phyloP scores from a whole-genome alignment of 164 flowering plant genomes.

The Liquidambar formosana region DNA sequence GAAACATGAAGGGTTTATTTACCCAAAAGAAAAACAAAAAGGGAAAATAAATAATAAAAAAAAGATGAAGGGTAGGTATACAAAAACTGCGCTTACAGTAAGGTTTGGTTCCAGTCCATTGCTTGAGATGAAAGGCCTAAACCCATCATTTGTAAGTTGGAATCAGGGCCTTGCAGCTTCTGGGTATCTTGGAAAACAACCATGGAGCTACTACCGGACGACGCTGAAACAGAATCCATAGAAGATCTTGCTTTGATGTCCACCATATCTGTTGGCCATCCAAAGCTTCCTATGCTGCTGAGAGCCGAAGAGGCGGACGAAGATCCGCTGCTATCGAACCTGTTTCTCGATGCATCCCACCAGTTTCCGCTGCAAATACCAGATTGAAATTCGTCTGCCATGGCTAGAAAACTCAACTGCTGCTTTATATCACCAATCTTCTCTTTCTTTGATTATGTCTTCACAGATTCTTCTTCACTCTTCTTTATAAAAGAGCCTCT shows the following conservation, averaged over 20 bases:
- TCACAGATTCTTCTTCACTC: neutral
- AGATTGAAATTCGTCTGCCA: conserved; percentile 55
- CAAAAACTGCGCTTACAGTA: conserved; percentile 40
- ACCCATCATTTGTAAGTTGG: conserved; percentile 52
- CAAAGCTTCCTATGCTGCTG: conserved; percentile 24
- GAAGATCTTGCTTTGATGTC: conserved; percentile 29
- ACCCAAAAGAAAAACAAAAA: conserved; percentile 1
- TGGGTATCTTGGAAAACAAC: conserved; percentile 23
- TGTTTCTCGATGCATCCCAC: conserved; percentile 51
- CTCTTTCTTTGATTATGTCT: neutral
- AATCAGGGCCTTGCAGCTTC: conserved; percentile 18
- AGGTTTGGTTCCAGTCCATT: conserved; percentile 52
- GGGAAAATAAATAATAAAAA: neutral
- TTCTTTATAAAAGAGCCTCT: neutral
- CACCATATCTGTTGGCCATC: conserved; percentile 34
- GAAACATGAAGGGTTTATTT: no score
- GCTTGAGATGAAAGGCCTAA: conserved; percentile 55
- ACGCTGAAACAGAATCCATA: conserved; percentile 28
- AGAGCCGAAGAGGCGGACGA: conserved; percentile 32
- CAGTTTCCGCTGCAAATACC: conserved; percentile 43
- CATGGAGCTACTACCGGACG: conserved; percentile 16
- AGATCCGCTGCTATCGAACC: conserved; percentile 30
- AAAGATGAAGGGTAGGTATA: no score
- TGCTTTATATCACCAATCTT: neutral
- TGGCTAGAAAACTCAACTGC: conserved; percentile 6